phyloP scores from a whole-genome alignment of 257 asterid species.

The Penstemon newberryi region DNA sequence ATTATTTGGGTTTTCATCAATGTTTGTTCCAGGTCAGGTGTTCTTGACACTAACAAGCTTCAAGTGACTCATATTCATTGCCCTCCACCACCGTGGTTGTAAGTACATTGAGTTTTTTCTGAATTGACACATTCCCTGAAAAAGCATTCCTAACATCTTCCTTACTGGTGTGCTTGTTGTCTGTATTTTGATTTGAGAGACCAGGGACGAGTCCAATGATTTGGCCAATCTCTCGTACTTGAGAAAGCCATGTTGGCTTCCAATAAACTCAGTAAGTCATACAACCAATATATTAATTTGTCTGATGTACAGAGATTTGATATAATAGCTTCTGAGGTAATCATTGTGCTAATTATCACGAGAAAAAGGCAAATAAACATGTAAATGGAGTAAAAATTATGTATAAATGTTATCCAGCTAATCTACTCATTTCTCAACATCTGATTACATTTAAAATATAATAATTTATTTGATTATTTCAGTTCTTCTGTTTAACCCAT shows the following conservation, averaged over 20 bases:
- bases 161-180: conserved; percentile 25
- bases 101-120: conserved; percentile 38
- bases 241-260: conserved; percentile 87
- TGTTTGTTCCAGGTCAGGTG: conserved; percentile 79
- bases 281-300: conserved; percentile 3
- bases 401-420: conserved; percentile 4
- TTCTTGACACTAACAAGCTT: conserved; percentile 63
- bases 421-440: conserved; percentile 10
- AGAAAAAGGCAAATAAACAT: neutral
- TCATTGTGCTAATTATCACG: neutral
- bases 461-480: no score
- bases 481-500: no score
- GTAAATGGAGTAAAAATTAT: neutral
- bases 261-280: conserved; percentile 67
- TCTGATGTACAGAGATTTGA: conserved; percentile 7
- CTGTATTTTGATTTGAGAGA: conserved; percentile 37
- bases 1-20: neutral
- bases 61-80: conserved; percentile 94
- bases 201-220: conserved; percentile 62
- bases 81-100: conserved; percentile 96
- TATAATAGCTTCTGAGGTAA: conserved; percentile 17
- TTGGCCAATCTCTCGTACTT: conserved; percentile 48
- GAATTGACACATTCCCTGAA: conserved; percentile 12
- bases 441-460: neutral
- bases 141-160: neutral